Evolutionary conservation across 2,329 filamentous ascomycete species (phyloP).

Genomic region (Elsinoe perseae): DNA sequence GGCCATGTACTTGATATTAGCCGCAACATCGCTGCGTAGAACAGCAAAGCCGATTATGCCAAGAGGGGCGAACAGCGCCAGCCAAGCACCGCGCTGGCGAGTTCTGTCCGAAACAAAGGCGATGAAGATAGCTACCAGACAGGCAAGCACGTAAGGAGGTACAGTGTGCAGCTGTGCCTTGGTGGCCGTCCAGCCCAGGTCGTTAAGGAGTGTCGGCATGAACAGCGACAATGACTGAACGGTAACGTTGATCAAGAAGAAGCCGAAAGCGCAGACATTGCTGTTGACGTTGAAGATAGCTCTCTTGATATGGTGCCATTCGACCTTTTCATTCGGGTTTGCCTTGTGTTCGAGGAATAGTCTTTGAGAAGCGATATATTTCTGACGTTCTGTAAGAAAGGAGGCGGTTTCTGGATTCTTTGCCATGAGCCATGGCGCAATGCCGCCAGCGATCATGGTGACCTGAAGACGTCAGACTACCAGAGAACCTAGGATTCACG

Average conservation of each 20-base stretch:
- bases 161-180: conserved; percentile 25
- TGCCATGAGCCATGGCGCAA: conserved; percentile 25
- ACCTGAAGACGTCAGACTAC: conserved; percentile 25
- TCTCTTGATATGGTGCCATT: conserved; percentile 22
- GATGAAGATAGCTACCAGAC: conserved; percentile 26
- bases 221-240: conserved; percentile 31
- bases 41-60: conserved; percentile 30
- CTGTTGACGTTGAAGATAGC: conserved; percentile 29
- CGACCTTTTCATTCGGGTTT: conserved; percentile 25
- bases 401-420: conserved; percentile 27
- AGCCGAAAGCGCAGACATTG: conserved; percentile 30
- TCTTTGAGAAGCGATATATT: conserved; percentile 18
- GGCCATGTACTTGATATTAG: conserved; percentile 30
- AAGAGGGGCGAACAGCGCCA: not conserved
- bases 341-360: conserved; percentile 23
- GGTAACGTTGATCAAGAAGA: conserved; percentile 12
- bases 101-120: conserved; percentile 24
- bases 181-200: conserved; percentile 25
- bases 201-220: conserved; percentile 43
- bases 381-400: conserved; percentile 29
- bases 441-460: conserved; percentile 25
- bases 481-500: not conserved
- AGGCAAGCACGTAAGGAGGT: conserved; percentile 28
- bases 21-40: conserved; percentile 23
- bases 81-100: conserved; percentile 19